A percentile compares a stretch with the other conserved stretches of the same genome.
phyloP scores from a whole-genome alignment of 352 stramenopile species.

The Phytopythium oedochilum region DNA sequence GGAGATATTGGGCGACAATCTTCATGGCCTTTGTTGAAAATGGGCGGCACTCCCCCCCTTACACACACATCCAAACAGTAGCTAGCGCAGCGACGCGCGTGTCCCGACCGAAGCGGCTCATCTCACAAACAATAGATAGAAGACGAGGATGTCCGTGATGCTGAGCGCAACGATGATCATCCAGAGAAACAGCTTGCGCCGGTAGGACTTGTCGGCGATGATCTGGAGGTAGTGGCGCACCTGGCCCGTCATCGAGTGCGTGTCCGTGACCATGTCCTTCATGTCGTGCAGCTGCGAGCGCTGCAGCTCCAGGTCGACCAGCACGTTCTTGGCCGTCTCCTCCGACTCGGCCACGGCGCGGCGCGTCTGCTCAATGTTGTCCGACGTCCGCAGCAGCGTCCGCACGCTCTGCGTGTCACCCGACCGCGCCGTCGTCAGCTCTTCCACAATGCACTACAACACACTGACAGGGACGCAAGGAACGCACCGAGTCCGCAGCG shows the following conservation, averaged over 20 bases:
- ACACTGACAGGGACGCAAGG: not conserved
- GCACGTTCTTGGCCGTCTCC: slow-evolving; percentile 57
- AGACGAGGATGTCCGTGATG: slow-evolving; percentile 67
- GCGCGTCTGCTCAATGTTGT: slow-evolving; percentile 71
- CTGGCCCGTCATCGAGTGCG: slow-evolving; percentile 56
- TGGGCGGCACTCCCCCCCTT: no score
- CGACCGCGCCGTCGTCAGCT: not conserved
- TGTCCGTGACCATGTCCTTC: slow-evolving; percentile 78
- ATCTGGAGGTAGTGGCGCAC: slow-evolving; percentile 60
- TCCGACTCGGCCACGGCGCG: slow-evolving; percentile 61
- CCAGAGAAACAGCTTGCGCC: slow-evolving; percentile 62
- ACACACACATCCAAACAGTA: not conserved
- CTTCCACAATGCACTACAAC: no score
- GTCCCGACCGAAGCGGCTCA: no score
- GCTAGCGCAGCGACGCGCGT: no score
- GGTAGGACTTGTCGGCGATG: slow-evolving; percentile 66
- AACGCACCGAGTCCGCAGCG: slow-evolving; percentile 39
- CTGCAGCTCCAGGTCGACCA: slow-evolving; percentile 78
- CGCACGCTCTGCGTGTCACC: slow-evolving; percentile 42
- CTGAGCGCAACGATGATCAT: slow-evolving; percentile 59
- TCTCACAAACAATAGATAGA: slow-evolving; percentile 74
- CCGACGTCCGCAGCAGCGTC: slow-evolving; percentile 57
- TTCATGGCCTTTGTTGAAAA: no score
- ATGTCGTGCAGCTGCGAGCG: slow-evolving; percentile 76
- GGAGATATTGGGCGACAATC: no score